Conservation (phyloP, 2,329 filamentous ascomycete species). For the Pestalotiopsis sp. region DNA sequence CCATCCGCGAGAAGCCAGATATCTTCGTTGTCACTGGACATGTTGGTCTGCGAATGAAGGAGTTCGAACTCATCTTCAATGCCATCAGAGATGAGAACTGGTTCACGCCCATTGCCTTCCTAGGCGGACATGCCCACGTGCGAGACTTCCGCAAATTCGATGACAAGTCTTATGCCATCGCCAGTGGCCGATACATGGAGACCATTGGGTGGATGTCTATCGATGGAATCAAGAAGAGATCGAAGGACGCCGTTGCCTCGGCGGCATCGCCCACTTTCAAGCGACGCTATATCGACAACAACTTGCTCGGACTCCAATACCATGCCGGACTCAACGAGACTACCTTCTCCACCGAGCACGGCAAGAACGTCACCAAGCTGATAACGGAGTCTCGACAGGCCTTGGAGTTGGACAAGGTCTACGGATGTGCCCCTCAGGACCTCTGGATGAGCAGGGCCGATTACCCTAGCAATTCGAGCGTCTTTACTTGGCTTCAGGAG, state of each 20-base stretch:
- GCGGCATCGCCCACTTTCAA: conserved; percentile 61
- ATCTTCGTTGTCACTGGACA: conserved; percentile 87
- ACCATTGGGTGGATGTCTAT: conserved; percentile 94
- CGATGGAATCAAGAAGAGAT: conserved; percentile 57
- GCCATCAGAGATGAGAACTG: conserved; percentile 77
- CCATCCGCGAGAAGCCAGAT: conserved; percentile 83
- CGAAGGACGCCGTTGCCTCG: conserved; percentile 30
- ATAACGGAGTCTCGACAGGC: conserved; percentile 72
- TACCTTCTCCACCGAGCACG: conserved; percentile 77
- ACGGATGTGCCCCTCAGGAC: conserved; percentile 81
- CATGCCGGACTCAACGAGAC: conserved; percentile 74
- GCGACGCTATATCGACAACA: conserved; percentile 91
- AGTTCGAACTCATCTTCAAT: conserved; percentile 77
- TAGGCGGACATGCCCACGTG: conserved; percentile 89
- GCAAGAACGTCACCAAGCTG: conserved; percentile 69
- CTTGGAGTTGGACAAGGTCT: conserved; percentile 72
- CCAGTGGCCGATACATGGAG: conserved; percentile 91
- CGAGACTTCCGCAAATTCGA: conserved; percentile 84
- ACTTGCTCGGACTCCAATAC: conserved; percentile 80
- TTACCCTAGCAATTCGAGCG: conserved; percentile 73
- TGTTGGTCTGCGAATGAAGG: conserved; percentile 78
- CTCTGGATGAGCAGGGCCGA: conserved; percentile 81
- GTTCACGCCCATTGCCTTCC: conserved; percentile 87
- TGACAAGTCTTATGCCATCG: conserved; percentile 75
- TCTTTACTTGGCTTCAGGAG: conserved; percentile 80